Base-by-base conservation (phyloP, 2,329 filamentous ascomycete species). In the Colletotrichum musae region DNA sequence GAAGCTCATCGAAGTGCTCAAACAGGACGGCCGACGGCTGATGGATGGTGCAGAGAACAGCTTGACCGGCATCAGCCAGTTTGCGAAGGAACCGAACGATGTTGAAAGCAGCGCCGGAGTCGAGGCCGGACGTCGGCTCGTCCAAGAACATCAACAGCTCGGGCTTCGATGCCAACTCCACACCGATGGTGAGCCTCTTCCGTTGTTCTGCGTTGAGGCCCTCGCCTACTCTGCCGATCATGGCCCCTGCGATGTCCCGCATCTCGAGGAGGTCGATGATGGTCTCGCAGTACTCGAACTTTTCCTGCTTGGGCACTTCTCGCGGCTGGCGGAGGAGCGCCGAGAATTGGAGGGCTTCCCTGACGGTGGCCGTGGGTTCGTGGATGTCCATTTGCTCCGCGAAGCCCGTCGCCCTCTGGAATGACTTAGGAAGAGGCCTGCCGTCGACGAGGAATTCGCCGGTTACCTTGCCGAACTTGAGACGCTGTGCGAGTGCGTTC, bases 371-470 rank as follows among this genome's bases (percentile, higher is more conserved):
- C 0, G 89, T 91, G 1, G 89, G 86, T 70, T 92, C 89, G 73
- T 92, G 91, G 2, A 93, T 85, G 72, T 93, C 91, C 79, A 89
- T 88, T 72, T 93, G 91, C 74, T 93, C 82, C 1, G 81, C 82
- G 64, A 84, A 95, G 28, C 93, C 93, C 0, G 92, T 94, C 74
- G 93, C 93, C 53, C 93, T 88, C 77, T 95, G 93, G 83, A 95
- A 95, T 0, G 91, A 93, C 50, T 86, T 88, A 62, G 94, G 92
- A 15, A 92, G 88, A 54, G 89, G 89, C 24, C 87, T 86, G 2
- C 93, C 93, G 73, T 95, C 92, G 7, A 95, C 91, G n/a, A 94
- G 82, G 83, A 95, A 94, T 59, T 94, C 90, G 58, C 94, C 94
- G 1, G 86, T 88, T 12, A 95, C 88, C 21, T 92, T 90, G 75